A percentile compares a stretch with the other conserved stretches of the same genome.
Conservation (phyloP, 2,329 filamentous ascomycete genomes). For the Calycina marina region DNA sequence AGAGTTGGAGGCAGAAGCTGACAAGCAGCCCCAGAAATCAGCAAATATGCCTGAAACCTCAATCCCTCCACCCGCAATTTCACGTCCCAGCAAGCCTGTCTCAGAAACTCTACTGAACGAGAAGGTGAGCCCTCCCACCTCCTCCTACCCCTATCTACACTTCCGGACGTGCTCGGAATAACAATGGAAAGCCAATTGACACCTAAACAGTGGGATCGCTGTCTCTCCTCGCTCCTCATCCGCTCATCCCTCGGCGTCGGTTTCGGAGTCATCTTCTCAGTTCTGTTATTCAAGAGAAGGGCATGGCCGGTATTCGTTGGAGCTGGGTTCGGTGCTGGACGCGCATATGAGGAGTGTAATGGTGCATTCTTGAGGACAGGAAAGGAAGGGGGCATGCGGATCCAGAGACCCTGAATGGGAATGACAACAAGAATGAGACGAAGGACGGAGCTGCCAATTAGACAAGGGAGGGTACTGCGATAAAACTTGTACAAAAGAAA, state of each 20-base stretch:
- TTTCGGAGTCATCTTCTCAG: conserved; percentile 97
- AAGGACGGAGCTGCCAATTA: conserved; percentile 1
- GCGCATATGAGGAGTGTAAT: conserved; percentile 98
- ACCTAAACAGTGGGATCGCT: conserved; percentile 76
- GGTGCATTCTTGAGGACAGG: conserved; percentile 20
- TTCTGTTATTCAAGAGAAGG: conserved; percentile 93
- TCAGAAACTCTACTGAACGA: conserved; percentile 98
- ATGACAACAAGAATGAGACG: conserved; percentile 1
- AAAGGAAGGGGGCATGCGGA: conserved; percentile 19
- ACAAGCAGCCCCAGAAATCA: conserved; percentile 1
- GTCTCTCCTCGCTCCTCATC: conserved; percentile 93
- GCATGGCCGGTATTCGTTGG: conserved; percentile 96
- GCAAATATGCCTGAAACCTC: conserved; percentile 18
- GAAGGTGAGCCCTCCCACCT: conserved; percentile 48
- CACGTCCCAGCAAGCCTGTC: conserved; percentile 63
- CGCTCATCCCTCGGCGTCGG: conserved; percentile 90
- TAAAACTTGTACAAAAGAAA: conserved; percentile 20
- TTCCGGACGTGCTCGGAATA: conserved; percentile 13
- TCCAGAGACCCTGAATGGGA: conserved; percentile 13
- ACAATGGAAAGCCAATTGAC: conserved; percentile 2
- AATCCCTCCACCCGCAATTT: conserved; percentile 43
- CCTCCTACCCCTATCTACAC: too few relatives aligned
- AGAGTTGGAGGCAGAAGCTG: not conserved
- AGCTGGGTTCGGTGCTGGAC: conserved; percentile 84
- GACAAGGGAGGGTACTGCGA: conserved; percentile 11